Evolutionary conservation across 179 eudicot genomes (phyloP), one percentile per base, ranked within the genome.

Genomic region (Beta macrorhiza): DNA sequence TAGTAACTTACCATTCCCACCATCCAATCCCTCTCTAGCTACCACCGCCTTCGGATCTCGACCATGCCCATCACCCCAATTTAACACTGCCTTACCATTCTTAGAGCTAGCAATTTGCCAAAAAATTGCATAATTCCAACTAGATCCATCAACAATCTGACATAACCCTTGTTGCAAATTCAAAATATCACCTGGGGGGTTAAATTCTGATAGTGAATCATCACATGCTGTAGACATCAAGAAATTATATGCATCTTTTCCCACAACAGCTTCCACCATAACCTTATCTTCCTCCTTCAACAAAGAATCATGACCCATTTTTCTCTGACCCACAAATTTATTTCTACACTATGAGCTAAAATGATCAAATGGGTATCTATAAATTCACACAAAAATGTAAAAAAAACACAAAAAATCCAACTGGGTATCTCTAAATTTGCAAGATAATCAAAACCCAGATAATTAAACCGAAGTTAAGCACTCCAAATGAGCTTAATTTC

Each of bases 21-120:
- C 72, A 75, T 56, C 78, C 5, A 53, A 61, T 25, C 72, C 74
- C 20, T 44, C 71, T n/a, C 72, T 68, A 29, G 68, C 64, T 7
- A 87, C 87, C 12, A 84, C 84, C 42, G 85, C 84, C 67, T 84
- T 87, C 10, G 88, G 82, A 80, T 87, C 92, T 53, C 87, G 85
- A 57, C 91, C 92, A 86, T 90, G 90, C 37, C 98, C 98, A 78
- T 93, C 97, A 1, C 97, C 98, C 98, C 97, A 95, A 79, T 92
- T 93, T 76, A 95, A 87, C 83, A 92, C 98, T 20, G 97, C 86
- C 79, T 81, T 89, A 9, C 93, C 93, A 20, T 88, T 88, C 84
- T 92, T 95, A 6, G 93, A 90, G 79, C 90, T 87, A 51, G 93
- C 89, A 56, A 93, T 90, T 58, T 92, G 97, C 98, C 98, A 95